Evolutionary conservation across 2,329 filamentous ascomycete species (phyloP).

Genomic region (Beauveria varroae): DNA sequence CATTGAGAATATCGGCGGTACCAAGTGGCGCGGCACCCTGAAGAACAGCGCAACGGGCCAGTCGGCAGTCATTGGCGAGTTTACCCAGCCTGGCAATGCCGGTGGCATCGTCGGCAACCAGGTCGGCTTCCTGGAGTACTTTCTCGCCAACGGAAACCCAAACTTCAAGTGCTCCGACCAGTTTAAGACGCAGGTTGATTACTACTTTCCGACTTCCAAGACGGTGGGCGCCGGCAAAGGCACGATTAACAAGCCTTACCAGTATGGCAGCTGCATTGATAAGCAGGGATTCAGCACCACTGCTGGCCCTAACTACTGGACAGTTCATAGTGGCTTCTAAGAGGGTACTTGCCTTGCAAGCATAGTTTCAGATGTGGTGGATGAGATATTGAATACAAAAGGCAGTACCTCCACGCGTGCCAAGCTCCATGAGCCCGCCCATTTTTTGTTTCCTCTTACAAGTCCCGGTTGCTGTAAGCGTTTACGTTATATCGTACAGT

Average conservation of each 20-base stretch:
- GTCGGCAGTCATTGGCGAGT: constrained; percentile 15
- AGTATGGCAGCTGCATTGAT: constrained; percentile 16
- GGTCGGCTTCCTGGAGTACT: constrained; percentile 19
- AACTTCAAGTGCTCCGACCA: constrained; percentile 14
- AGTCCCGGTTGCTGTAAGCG: too few relatives aligned
- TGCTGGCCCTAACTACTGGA: neutral
- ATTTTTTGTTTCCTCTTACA: too few relatives aligned
- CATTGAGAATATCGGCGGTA: constrained; percentile 14
- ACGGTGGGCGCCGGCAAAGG: constrained; percentile 13
- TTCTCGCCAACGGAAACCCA: constrained; percentile 14
- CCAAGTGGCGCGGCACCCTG: constrained; percentile 18
- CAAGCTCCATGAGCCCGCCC: too few relatives aligned
- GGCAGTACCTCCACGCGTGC: too few relatives aligned
- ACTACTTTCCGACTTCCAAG: constrained; percentile 13
- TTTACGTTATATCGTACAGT: too few relatives aligned
- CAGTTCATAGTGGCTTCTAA: constrained; percentile 3
- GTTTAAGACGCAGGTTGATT: constrained; percentile 14
- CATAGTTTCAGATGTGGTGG: too few relatives aligned
- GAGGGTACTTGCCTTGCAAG: too few relatives aligned
- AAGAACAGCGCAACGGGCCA: constrained; percentile 13
- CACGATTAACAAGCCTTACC: constrained; percentile 12
- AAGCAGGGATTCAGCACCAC: constrained; percentile 7
- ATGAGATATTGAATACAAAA: too few relatives aligned
- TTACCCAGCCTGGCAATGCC: constrained; percentile 13
- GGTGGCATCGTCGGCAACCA: constrained; percentile 13